phyloP scores from a whole-genome alignment of 331 rosid species.

The Saraca asoca region DNA sequence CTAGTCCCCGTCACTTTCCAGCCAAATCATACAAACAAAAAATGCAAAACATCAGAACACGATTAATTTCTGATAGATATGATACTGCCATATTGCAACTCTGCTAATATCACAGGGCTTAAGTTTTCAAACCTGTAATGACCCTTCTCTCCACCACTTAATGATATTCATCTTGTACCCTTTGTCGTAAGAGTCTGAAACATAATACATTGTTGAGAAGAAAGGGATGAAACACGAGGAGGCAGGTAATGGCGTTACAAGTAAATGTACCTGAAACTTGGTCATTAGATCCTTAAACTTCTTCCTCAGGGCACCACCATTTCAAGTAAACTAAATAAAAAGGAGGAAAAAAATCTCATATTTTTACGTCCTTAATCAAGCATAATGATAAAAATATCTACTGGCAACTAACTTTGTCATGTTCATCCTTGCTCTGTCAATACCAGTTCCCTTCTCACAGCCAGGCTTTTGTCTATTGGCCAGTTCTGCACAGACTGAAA shows the following conservation, averaged over 20 bases:
- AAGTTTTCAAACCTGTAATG: constrained; percentile 75
- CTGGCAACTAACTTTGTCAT: constrained; percentile 73
- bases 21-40: constrained; percentile 34
- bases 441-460: constrained; percentile 87
- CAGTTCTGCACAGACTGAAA: constrained; percentile 60
- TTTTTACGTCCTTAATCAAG: constrained; percentile 21
- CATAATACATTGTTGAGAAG: constrained; percentile 34
- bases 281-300: constrained; percentile 86
- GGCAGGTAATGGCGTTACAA: constrained; percentile 23
- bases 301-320: constrained; percentile 73
- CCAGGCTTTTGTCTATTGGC: constrained; percentile 86
- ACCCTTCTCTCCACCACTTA: constrained; percentile 99
- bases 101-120: constrained; percentile 16
- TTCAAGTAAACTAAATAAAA: constrained; percentile 25
- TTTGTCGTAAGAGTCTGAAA: constrained; percentile 85
- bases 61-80: constrained; percentile 21
- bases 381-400: constrained; percentile 24
- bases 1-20: constrained; percentile 84
- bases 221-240: constrained; percentile 22
- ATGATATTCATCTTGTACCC: constrained; percentile 96
- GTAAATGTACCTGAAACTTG: constrained; percentile 81
- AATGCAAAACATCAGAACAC: constrained; percentile 30
- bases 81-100: constrained; percentile 16
- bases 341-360: constrained; percentile 18
- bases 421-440: constrained; percentile 92